Conservation (phyloP, 75 land plant species). For the Cupressus sempervirens region DNA sequence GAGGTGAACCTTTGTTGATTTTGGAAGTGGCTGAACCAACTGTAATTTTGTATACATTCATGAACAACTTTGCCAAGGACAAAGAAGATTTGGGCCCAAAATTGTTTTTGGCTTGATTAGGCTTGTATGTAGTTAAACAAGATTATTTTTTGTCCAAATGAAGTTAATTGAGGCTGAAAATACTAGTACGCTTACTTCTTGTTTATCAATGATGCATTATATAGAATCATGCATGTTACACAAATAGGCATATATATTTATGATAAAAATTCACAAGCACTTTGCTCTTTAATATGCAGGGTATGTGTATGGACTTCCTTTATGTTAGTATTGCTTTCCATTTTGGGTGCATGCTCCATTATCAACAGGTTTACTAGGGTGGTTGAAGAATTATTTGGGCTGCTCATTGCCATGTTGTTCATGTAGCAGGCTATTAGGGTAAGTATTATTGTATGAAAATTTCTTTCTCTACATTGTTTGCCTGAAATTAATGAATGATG, state of each 20-base stretch:
- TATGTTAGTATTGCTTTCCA: slow-evolving; percentile 64
- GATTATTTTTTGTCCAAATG: not conserved
- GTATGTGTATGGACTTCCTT: slow-evolving; percentile 91
- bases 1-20: slow-evolving; percentile 90
- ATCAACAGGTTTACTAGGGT: slow-evolving; percentile 92
- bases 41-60: slow-evolving; percentile 86
- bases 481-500: not conserved
- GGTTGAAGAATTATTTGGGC: slow-evolving; percentile 92
- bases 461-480: not conserved
- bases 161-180: not conserved
- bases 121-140: slow-evolving; percentile 52
- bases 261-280: not conserved
- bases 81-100: slow-evolving; percentile 57
- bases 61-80: slow-evolving; percentile 88
- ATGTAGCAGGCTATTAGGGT: slow-evolving; percentile 95
- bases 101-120: slow-evolving; percentile 83
- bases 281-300: slow-evolving; percentile 37
- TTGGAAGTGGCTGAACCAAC: slow-evolving; percentile 97
- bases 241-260: slow-evolving; percentile 1
- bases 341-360: slow-evolving; percentile 90
- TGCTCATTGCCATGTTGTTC: slow-evolving; percentile 92
- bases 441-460: slow-evolving; percentile 6
- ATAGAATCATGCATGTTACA: not conserved
- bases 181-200: not conserved
- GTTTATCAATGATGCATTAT: not conserved